phyloP scores from a whole-genome alignment of 345 rosid genomes.

The Dipteronia sinensis region DNA sequence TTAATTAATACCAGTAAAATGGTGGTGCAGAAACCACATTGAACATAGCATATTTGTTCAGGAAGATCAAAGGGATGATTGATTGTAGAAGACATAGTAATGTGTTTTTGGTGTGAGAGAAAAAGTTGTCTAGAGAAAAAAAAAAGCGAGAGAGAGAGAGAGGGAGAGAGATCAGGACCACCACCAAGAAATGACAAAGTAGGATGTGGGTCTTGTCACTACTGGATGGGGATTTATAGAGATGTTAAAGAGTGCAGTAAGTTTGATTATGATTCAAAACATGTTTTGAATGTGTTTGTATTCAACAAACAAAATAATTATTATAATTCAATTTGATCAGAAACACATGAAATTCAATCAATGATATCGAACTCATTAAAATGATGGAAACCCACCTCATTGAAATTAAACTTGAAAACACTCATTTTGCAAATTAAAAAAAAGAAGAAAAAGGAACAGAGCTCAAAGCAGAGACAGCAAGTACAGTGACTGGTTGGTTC shows the following conservation, averaged over 20 bases:
- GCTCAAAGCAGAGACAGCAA: constrained; percentile 39
- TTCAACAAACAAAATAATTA: background rate
- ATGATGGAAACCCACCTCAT: background rate
- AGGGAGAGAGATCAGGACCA: constrained; percentile 7
- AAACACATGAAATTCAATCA: background rate
- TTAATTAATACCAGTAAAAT: constrained; percentile 61
- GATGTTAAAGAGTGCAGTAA: constrained; percentile 4
- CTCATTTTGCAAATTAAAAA: background rate
- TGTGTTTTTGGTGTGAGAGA: constrained; percentile 18
- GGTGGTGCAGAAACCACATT: constrained; percentile 93
- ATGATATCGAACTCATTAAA: background rate
- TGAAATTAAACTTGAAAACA: no score
- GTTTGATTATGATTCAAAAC: constrained; percentile 4
- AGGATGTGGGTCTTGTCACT: constrained; percentile 24
- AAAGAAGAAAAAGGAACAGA: constrained; percentile 32
- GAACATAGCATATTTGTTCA: constrained; percentile 95
- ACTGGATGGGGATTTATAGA: constrained; percentile 25
- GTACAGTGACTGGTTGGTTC: constrained; percentile 31
- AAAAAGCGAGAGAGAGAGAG: background rate
- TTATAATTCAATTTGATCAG: background rate
- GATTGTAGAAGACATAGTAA: constrained; percentile 56
- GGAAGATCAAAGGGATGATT: constrained; percentile 73
- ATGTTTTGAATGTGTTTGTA: background rate
- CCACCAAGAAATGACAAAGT: background rate
- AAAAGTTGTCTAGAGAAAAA: background rate